Percentiles rank a stretch among this genome's conserved stretches.
Evolutionary conservation across 2,329 filamentous ascomycete genomes (phyloP).

Genomic region (Microsporum canis): DNA sequence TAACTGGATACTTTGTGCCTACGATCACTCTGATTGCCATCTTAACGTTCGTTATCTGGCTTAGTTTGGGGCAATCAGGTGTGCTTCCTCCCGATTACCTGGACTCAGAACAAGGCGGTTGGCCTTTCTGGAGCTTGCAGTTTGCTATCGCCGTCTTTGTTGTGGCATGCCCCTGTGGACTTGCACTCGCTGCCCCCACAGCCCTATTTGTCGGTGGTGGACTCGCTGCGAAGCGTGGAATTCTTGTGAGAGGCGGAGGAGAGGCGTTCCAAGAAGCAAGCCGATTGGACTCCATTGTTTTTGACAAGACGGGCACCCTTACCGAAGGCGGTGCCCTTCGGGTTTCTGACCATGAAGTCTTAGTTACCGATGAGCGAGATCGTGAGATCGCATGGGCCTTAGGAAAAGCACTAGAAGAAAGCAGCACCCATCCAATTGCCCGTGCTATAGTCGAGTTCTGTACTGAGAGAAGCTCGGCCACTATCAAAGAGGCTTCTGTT

Average conservation of each 20-base stretch:
- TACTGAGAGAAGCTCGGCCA: slow-evolving; percentile 17
- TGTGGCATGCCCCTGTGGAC: slow-evolving; percentile 72
- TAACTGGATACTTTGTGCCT: slow-evolving; percentile 41
- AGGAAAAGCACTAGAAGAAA: slow-evolving; percentile 44
- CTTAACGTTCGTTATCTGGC: slow-evolving; percentile 38
- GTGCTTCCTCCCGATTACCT: slow-evolving; percentile 40
- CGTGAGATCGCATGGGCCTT: slow-evolving; percentile 35
- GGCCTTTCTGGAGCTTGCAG: slow-evolving; percentile 46
- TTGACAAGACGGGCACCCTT: slow-evolving; percentile 80
- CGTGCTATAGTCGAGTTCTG: slow-evolving; percentile 45
- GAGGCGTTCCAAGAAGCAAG: slow-evolving; percentile 80
- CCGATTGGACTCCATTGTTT: slow-evolving; percentile 64
- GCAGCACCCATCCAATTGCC: slow-evolving; percentile 50
- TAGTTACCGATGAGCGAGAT: slow-evolving; percentile 26
- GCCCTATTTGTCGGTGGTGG: slow-evolving; percentile 77
- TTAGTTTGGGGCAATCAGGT: slow-evolving; percentile 35
- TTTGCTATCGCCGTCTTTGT: slow-evolving; percentile 78
- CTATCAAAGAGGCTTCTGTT: slow-evolving; percentile 28
- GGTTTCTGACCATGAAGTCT: slow-evolving; percentile 42
- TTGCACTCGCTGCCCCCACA: slow-evolving; percentile 75
- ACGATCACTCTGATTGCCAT: slow-evolving; percentile 39
- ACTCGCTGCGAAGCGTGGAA: slow-evolving; percentile 65
- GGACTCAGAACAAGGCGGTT: slow-evolving; percentile 36
- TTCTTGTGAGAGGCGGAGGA: slow-evolving; percentile 72
- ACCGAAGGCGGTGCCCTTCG: slow-evolving; percentile 53